Percentiles rank a stretch among this genome's conserved stretches.
Evolutionary conservation across 495 filamentous ascomycete species (phyloP).

Genomic region (Penicillium maclennaniae): DNA sequence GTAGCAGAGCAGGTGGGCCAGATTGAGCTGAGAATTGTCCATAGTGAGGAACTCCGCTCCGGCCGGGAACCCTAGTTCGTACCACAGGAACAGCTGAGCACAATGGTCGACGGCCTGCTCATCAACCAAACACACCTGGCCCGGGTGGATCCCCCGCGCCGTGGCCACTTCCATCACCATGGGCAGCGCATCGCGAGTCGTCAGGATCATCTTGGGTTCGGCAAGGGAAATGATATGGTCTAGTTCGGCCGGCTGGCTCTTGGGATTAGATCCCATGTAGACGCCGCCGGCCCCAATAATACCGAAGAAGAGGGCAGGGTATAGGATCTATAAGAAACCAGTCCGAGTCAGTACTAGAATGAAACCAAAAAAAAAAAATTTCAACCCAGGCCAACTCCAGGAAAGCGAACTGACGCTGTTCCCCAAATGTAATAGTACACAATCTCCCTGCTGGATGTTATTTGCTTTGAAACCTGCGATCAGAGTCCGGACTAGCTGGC

Average conservation of each 20-base stretch:
- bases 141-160: constrained; percentile 40
- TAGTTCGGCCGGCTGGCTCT: constrained; percentile 30
- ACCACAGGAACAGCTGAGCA: constrained; percentile 29
- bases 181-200: constrained; percentile 20
- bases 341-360: constrained; percentile 4
- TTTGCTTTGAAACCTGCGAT: constrained; percentile 53
- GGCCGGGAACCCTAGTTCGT: constrained; percentile 21
- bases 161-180: constrained; percentile 20
- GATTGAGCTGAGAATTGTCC: constrained; percentile 25
- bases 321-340: constrained; percentile 37
- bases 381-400: not conserved
- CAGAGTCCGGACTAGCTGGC: constrained; percentile 45
- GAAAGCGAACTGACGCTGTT: constrained; percentile 47
- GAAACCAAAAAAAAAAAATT: no score
- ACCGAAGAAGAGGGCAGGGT: constrained; percentile 45
- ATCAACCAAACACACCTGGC: constrained; percentile 51
- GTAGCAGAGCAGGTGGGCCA: constrained; percentile 42
- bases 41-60: constrained; percentile 20
- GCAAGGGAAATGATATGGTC: constrained; percentile 29
- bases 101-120: constrained; percentile 34
- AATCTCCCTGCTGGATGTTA: constrained; percentile 53
- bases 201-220: constrained; percentile 33
- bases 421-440: constrained; percentile 57
- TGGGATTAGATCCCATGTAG: constrained; percentile 37
- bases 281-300: constrained; percentile 46